These are phyloP conservation scores for Pythium sp. DNA, from an alignment of 352 stramenopile species.

Conservation along the genomic window DNA sequence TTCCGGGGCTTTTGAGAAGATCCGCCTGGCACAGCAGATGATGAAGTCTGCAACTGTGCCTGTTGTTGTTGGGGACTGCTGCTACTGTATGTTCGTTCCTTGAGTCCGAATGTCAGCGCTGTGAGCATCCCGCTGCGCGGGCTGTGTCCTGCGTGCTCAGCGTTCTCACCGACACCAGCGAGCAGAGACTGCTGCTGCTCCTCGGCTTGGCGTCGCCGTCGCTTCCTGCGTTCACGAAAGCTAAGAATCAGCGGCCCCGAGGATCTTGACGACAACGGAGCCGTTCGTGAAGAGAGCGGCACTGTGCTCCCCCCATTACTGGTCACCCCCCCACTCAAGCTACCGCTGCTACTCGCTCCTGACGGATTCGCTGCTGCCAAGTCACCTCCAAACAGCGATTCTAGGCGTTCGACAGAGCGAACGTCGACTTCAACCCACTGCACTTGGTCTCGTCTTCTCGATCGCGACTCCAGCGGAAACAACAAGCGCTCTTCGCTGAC, in stretches of 20 bases:
- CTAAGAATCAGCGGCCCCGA: constrained; percentile 9
- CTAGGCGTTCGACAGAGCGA: constrained; percentile 26
- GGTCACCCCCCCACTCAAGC: no score
- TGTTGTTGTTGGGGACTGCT: neutral
- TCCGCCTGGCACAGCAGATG: neutral
- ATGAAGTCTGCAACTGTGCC: constrained; percentile 4
- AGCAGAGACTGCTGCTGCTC: constrained; percentile 8
- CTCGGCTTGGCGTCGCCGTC: constrained; percentile 5
- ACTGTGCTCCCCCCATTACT: neutral
- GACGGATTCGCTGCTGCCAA: neutral
- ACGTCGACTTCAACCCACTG: constrained; percentile 36
- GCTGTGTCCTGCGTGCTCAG: neutral
- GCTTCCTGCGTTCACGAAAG: constrained; percentile 16
- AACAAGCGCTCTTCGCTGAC: constrained; percentile 31
- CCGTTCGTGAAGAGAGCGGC: constrained; percentile 6
- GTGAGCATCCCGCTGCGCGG: neutral
- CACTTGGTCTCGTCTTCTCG: constrained; percentile 22
- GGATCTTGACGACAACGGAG: constrained; percentile 2
- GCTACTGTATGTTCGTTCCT: constrained; percentile 10
- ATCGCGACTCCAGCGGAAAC: constrained; percentile 29
- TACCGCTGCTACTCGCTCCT: neutral
- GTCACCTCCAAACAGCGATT: constrained; percentile 27
- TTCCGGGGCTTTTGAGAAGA: constrained; percentile 16
- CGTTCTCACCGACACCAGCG: constrained; percentile 3
- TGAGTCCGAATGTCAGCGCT: constrained; percentile 11